Conservation (phyloP, 371 early-diverging fungal genomes). For the Sporodiniella umbellata region DNA sequence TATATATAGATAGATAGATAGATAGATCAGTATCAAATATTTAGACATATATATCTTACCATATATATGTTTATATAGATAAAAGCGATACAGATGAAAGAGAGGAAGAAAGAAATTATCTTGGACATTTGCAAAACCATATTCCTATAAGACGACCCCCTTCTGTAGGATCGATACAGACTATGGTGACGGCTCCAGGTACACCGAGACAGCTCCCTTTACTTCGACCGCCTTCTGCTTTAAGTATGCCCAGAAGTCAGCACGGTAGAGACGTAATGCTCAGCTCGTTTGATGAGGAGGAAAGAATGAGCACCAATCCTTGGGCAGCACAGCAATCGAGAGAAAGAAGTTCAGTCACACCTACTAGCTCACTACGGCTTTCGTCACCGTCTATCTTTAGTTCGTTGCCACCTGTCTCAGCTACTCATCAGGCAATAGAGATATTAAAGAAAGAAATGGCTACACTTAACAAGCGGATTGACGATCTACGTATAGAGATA, state of each 20-base stretch:
- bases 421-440: constrained; percentile 46
- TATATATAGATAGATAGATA: background rate
- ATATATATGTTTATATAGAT: too few species aligned
- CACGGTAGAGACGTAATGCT: background rate
- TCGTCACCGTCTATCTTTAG: constrained; percentile 19
- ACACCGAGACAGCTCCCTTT: constrained; percentile 12
- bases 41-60: too few species aligned
- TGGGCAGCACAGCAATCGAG: constrained; percentile 20
- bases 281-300: constrained; percentile 7
- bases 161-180: constrained; percentile 20
- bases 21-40: background rate
- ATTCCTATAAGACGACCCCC: constrained; percentile 10
- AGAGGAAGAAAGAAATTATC: constrained; percentile 27
- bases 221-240: background rate
- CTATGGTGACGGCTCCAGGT: constrained; percentile 20
- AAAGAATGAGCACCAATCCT: constrained; percentile 14
- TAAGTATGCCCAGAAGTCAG: background rate
- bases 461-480: constrained; percentile 45
- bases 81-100: constrained; percentile 17
- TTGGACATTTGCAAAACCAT: constrained; percentile 17
- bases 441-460: constrained; percentile 43
- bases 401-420: constrained; percentile 34
- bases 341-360: background rate
- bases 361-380: background rate
- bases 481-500: constrained; percentile 38